Base-by-base conservation (phyloP, 2,329 filamentous ascomycete genomes). In the Alternaria solani region DNA sequence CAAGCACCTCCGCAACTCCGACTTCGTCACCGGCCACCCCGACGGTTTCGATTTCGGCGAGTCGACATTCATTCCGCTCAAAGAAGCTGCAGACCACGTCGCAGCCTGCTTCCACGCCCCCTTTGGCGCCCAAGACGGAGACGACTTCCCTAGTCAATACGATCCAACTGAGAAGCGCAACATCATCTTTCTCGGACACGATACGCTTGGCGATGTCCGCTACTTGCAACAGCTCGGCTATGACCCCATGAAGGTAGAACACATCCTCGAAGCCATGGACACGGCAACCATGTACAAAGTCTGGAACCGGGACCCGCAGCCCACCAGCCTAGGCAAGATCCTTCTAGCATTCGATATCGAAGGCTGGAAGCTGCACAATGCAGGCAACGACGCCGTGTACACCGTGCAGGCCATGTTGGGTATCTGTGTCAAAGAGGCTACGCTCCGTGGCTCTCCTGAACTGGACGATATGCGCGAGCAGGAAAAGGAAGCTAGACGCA, bases 311-410 rank as follows among this genome's bases (percentile, higher is more conserved):
- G 83, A 86, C 23, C 69, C 73, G 0, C 81, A 90, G 2, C 75
- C 82, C 4, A 83, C 85, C 14, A 85, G 85, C 1, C 84, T 98
- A 2, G 81, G 80, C 0, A 80, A 69, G 6, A 83, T 96, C 14
- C 84, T 97, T 25, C 71, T 78, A 6, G 84, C 89, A 6, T 81
- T 97, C 28, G 86, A 85, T 3, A 86, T 96, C 8, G 69, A 79
- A 0, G 86, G 83, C 42, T 86, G 82, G 77, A 83, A 91, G 67
- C 82, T 94, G n/a, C 93, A 97, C 78, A 96, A 96, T 72, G 93
- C 89, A 0, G 86, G 93, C 2, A 97, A 97, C 66, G 93, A 97
- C 74, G 93, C 93, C 0, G 85, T 88, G 1, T 95, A 91, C 74
- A 94, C 92, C 0, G 79, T 96, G 63, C 88, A 89, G 62, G 90